Evolutionary conservation across 805 yeast species (phyloP), one percentile per base, ranked within the genome.

Genomic region (Cyberlindnera veronae): DNA sequence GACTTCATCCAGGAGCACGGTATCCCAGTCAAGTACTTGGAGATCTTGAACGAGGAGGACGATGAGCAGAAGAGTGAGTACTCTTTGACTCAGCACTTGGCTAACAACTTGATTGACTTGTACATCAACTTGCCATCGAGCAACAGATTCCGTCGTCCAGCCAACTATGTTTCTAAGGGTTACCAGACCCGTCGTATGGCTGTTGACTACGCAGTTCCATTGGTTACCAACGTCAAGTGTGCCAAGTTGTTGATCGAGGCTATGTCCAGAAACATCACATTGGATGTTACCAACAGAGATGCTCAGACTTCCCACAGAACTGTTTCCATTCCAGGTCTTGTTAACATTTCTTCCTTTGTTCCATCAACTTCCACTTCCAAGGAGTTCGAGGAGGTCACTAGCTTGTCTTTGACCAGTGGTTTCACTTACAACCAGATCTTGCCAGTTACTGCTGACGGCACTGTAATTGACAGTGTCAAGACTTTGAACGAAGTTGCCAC

Each of bases 181-280:
- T 93, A 93, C 76, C 81, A 79, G 66, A 87, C 98, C 33, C 95
- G 99, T 76, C 93, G 99, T 74, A 86, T 93, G 98, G 99, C 99
- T 53, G 97, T 93, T 51, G 99, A 93, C 68, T 95, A 86, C 64
- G 90, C 97, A 38, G 89, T 93, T 61, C 99, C 99, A 37, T 75
- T 93, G 63, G 96, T 93, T 36, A 93, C 99, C 50, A 93, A 93
- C 61, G 98, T 93, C 53, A 93, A 93, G 69, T 83, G 90, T 73
- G 99, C 99, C 48, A 93, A 93, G 69, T 72, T 93, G 52, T 74
- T 93, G 66, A 81, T 93, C 51, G 98, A 93, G 70, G 98, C 99
- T n/a, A 65, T 89, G 50, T 75, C 91, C 29, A 75, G 93, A 70
- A 69, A 79, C 57, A 50, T 66, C 49, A 46, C 71, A n/a, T 69